These are phyloP conservation scores for Vaccinium corymbosum DNA, from an alignment of 148 eudicot species.

Conservation along the genomic window DNA sequence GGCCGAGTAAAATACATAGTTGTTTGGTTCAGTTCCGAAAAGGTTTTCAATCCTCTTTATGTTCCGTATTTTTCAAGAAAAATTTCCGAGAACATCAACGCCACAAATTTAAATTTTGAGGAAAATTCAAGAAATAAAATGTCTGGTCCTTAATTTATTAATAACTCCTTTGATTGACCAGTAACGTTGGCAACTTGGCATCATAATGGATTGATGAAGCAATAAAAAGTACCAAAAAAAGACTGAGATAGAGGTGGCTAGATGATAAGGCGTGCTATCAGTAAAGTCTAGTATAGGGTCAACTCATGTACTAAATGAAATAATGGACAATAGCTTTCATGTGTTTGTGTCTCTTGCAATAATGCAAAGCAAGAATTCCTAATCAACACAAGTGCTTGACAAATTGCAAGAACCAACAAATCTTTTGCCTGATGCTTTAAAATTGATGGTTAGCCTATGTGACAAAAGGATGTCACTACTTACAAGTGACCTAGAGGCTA, in stretches of 20 bases:
- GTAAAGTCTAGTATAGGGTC: neutral
- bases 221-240: neutral
- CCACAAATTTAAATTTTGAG: neutral
- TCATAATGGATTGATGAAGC: neutral
- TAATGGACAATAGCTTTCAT: neutral
- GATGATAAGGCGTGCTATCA: neutral
- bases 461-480: too few relatives aligned
- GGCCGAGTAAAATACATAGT: neutral
- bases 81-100: neutral
- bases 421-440: too few relatives aligned
- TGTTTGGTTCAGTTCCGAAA: neutral
- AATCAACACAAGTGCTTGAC: neutral
- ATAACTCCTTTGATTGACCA: neutral
- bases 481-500: neutral
- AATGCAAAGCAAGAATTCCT: neutral
- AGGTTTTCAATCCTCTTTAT: slow-evolving; percentile 1
- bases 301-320: neutral
- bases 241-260: neutral
- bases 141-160: neutral
- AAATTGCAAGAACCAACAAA: neutral
- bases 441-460: too few relatives aligned
- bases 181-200: neutral
- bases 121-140: neutral
- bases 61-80: neutral
- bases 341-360: slow-evolving; percentile 13